Evolutionary conservation across 805 yeast genomes (phyloP).

Genomic region (Candida maris): DNA sequence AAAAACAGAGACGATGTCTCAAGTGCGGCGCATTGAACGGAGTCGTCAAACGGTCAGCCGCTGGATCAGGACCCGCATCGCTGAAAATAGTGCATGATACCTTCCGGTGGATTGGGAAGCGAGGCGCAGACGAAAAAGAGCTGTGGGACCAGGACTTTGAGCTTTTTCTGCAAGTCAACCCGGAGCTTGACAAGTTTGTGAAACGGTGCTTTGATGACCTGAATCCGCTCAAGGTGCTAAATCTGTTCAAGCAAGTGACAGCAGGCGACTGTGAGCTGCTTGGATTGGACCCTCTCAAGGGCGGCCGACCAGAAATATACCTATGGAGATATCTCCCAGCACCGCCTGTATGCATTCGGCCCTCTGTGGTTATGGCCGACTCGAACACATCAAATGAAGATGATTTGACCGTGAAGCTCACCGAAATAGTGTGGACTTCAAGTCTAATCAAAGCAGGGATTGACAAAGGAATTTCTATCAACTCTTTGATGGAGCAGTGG

Average conservation of each 20-base stretch:
- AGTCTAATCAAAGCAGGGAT: conserved; percentile 91
- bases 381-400: conserved; percentile 91
- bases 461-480: conserved; percentile 90
- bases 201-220: conserved; percentile 89
- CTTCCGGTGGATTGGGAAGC: conserved; percentile 93
- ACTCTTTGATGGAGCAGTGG: conserved; percentile 98
- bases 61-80: conserved; percentile 90
- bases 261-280: conserved; percentile 89
- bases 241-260: conserved; percentile 77
- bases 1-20: conserved; percentile 88
- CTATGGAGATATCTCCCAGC: conserved; percentile 98
- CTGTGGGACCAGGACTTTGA: conserved; percentile 87
- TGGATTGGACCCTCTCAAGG: conserved; percentile 82
- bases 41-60: conserved; percentile 93
- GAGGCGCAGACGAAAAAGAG: conserved; percentile 75
- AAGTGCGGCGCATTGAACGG: conserved; percentile 89
- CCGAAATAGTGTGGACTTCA: conserved; percentile 97
- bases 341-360: conserved; percentile 98
- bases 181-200: conserved; percentile 84
- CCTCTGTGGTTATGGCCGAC: conserved; percentile 91
- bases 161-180: conserved; percentile 66
- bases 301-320: conserved; percentile 94
- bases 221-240: conserved; percentile 85
- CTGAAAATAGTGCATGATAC: conserved; percentile 93
- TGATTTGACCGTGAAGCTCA: conserved; percentile 90